Evolutionary conservation across 306 rosid genomes (phyloP), one percentile per base, ranked within the genome.

Genomic region (Fagus crenata): DNA sequence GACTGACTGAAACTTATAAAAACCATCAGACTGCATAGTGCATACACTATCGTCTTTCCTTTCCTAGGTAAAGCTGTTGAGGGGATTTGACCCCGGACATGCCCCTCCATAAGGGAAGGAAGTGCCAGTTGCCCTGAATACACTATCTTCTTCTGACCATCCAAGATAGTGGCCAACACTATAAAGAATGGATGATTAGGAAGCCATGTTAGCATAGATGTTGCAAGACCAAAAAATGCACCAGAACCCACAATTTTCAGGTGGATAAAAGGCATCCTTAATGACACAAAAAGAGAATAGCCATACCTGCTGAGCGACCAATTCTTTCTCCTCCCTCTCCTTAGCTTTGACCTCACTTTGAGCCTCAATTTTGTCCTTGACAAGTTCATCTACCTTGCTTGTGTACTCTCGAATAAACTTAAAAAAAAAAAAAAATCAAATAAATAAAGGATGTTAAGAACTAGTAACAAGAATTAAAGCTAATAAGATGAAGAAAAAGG

Each of bases 381-480:
- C 89, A 65, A 95, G 87, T 76, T 96, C 99, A 81, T 96, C 99
- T 73, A 96, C 97, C 74, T 96, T 96, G 76, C 98, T 93, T 0
- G 99, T 89, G 90, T 89, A 92, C 82, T 96, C 99, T 39, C 99
- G 98, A 88, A 96, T 83, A 80, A 90, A 92, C 99, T 96, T 46
- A 46, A 46, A 9, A 46, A 13, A 12, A 46, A 3, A 55, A 60
- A 46, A 46, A 31, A 69, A 69, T 72, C 69, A 96, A n/a, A n/a
- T n/a, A n/a, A n/a, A n/a, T n/a, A n/a, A n/a, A n/a, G n/a, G n/a
- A n/a, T n/a, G n/a, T n/a, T n/a, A n/a, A n/a, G n/a, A n/a, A n/a
- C n/a, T n/a, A n/a, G n/a, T n/a, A n/a, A n/a, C n/a, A n/a, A n/a
- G n/a, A n/a, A n/a, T n/a, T n/a, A n/a, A n/a, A n/a, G n/a, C n/a